Base-by-base conservation (phyloP, 179 eudicot genomes). In the Gypsophila paniculata region DNA sequence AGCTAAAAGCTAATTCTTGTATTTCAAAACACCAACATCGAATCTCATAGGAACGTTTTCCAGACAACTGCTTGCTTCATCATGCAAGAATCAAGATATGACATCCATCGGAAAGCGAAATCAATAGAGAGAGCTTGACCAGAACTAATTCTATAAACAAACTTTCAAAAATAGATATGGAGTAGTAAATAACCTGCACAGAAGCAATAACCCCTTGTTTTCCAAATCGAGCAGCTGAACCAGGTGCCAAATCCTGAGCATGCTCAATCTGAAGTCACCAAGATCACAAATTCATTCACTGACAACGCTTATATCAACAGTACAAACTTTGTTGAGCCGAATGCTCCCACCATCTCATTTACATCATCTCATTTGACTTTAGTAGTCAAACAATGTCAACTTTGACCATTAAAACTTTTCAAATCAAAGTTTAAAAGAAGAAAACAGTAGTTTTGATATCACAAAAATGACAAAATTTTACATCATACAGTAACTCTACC, bases 201-300 rank as follows among this genome's bases (percentile, higher is more conserved):
- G 99, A 94, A 81, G 96, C 97, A 83, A 88, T 69, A 72, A 94
- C 78, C 49, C 84, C 77, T 70, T 80, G 91, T 82, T 86, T 75
- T 62, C 97, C 91, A 76, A 91, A 94, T 57, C 86, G 84, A 71
- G 83, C 81, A 70, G 82, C 84, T 46, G 86, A 72, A 36, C 88
- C 96, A 72, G 82, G 84, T 48, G 85, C 85, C 84, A 94, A 81
- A 91, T 91, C 96, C 83, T 94, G 99, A 77, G 96, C 94, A 85
- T 94, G 97, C 78, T 94, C 99, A 78, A 94, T 88, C 99, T 93
- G 89, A 79, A 81, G 78, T 39, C 46, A 57, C 42, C 73, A 70
- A 68, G 38, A 29, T 22, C 59, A 61, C 49, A 39, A n/a, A 25
- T 51, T 61, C 34, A 71, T 67, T 32, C 61, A 66, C 62, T n/a